These are phyloP conservation scores for Amauroascus verrucosus DNA, from an alignment of 2,329 filamentous ascomycete species.

Conservation along the genomic window DNA sequence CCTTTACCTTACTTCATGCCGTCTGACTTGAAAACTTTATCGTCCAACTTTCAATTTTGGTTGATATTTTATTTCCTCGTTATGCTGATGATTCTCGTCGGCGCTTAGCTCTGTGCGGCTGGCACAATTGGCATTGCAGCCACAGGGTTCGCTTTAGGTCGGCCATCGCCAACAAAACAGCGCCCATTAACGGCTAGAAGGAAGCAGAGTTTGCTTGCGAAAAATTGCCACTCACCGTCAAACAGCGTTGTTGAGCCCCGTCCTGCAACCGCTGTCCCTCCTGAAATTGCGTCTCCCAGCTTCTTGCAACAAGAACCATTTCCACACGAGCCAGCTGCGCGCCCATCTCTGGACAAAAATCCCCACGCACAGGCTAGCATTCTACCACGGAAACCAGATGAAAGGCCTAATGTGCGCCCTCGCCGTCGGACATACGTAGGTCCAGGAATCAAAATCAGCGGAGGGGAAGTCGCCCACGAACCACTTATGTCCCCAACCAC, in stretches of 20 bases:
- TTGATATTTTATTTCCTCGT: not conserved
- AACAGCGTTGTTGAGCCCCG: not conserved
- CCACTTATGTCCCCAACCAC: conserved; percentile 17
- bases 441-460: conserved; percentile 22
- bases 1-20: not conserved
- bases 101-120: conserved; percentile 49
- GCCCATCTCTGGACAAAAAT: not conserved
- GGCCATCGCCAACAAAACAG: conserved; percentile 31
- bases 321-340: not conserved
- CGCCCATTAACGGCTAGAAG: conserved; percentile 10
- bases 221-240: conserved; percentile 1
- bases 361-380: not conserved
- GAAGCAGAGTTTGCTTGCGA: conserved; percentile 5
- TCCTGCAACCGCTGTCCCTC: conserved; percentile 6
- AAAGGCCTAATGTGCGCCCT: conserved; percentile 8
- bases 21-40: not conserved
- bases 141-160: conserved; percentile 49
- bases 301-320: not conserved
- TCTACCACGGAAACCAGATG: not conserved
- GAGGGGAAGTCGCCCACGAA: conserved; percentile 22
- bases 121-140: conserved; percentile 53
- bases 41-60: not conserved
- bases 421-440: conserved; percentile 29
- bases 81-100: not conserved
- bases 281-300: not conserved